Base-by-base conservation (phyloP, 1,139 yeast species). In the Arxiozyma heterogenica region DNA sequence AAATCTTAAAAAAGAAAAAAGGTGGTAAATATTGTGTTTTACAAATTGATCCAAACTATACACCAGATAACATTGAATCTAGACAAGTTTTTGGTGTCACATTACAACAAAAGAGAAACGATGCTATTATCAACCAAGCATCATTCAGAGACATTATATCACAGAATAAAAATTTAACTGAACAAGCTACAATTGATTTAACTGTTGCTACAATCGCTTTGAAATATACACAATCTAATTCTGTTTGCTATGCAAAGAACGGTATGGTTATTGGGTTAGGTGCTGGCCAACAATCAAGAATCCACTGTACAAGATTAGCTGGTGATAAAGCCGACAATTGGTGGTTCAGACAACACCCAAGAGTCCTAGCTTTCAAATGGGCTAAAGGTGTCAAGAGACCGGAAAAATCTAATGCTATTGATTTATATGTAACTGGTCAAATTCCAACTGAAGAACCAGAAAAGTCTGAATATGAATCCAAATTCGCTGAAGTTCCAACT, bases 281-380 rank as follows among this genome's bases (percentile, higher is more conserved):
- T 68, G 98, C 98, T 57, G 98, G 98, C 64, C 98, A 93, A 79
- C 98, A 93, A 77, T 89, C 97, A 53, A 86, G 98, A 77, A 93
- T 93, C 68, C 98, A 93, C 78, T 93, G 98, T 78, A 93, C 98
- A 54, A 85, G 98, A 77, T 81, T 93, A 65, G 98, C 98, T 53
- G 98, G 98, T 71, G 98, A 93, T 69, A 93, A 93, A 79, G 97
- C 98, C 60, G 98, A 93, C 74, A 90, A 90, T 80, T 93, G 98
- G 98, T 93, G 98, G 98, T 81, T 93, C 68, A 86, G 98, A 79
- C 98, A 93, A 73, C 98, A 93, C 73, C 98, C 98, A 64, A 83
- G 79, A 71, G 98, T 93, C 23, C 76, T 91, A 56, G 95, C 78
- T 30, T 86, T 93, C 82, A 82, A 93, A 77, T 93, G 98, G 98